These are phyloP conservation scores for Leishmania turanica DNA, from an alignment of 208 protist species.

Conservation along the genomic window DNA sequence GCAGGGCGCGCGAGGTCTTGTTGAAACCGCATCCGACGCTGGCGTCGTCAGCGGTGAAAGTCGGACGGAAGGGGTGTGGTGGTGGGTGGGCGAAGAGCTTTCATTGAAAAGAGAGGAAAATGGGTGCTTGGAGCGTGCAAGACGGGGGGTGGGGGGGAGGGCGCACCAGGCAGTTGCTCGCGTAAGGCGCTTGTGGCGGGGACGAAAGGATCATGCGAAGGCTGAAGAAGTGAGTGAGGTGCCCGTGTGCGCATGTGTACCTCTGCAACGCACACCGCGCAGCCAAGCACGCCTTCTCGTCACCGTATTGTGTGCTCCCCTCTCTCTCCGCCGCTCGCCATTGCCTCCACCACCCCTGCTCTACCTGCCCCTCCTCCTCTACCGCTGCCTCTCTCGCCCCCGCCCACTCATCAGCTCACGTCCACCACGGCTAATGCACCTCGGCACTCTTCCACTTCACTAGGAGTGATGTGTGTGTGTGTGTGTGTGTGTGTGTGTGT, in stretches of 20 bases:
- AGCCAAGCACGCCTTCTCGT: not conserved
- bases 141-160: not conserved
- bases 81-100: too few relatives aligned
- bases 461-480: too few relatives aligned
- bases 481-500: not conserved
- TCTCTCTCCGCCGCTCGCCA: not conserved
- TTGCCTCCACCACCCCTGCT: not conserved
- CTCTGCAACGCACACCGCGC: not conserved
- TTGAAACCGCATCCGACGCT: not conserved
- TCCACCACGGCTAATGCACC: not conserved
- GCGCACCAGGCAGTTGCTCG: too few relatives aligned
- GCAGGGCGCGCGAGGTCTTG: not conserved
- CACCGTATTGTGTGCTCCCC: not conserved
- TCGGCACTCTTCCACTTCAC: not conserved
- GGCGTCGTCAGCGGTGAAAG: not conserved
- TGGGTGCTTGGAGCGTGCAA: not conserved
- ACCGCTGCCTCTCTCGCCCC: not conserved
- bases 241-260: not conserved
- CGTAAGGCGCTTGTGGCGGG: too few relatives aligned
- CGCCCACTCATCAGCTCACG: not conserved
- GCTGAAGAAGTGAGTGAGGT: not conserved
- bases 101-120: not conserved
- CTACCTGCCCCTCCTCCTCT: not conserved
- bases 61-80: too few relatives aligned
- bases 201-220: not conserved